Conservation (phyloP, 345 rosid species). For the Garcia nutans region DNA sequence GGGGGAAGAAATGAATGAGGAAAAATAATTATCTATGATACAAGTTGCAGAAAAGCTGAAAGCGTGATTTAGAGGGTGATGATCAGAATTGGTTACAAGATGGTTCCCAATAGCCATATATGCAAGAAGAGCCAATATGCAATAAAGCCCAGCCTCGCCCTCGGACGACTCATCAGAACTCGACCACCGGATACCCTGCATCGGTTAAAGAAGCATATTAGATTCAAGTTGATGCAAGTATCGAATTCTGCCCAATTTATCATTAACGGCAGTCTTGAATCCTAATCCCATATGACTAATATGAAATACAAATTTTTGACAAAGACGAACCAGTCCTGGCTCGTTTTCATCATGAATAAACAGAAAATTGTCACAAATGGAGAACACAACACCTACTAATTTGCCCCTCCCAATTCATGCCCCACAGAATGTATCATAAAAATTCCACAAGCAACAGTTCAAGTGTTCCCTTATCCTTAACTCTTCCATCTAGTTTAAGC, state of each 20-base stretch:
- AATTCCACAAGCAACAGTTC: background rate
- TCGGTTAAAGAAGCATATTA: constrained; percentile 18
- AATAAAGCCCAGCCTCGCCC: constrained; percentile 76
- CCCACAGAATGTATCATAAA: background rate
- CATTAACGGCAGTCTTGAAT: no score
- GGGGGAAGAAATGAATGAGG: constrained; percentile 10
- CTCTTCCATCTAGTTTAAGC: background rate
- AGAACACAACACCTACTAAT: background rate
- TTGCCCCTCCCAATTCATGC: background rate
- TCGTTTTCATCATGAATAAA: background rate
- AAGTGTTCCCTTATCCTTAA: background rate
- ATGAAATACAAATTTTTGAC: no score
- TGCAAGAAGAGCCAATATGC: constrained; percentile 77
- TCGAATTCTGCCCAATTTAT: background rate
- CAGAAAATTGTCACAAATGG: no score
- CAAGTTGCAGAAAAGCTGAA: constrained; percentile 19
- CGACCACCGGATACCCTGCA: constrained; percentile 86
- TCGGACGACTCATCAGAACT: constrained; percentile 71
- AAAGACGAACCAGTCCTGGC: no score
- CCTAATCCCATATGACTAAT: background rate
- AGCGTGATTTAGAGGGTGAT: background rate
- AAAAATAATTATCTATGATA: constrained; percentile 30
- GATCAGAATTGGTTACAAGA: constrained; percentile 42
- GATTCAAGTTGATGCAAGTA: constrained; percentile 2
- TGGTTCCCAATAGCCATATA: constrained; percentile 71